Evolutionary conservation across 495 filamentous ascomycete species (phyloP).

Genomic region (Hypoxylon rickii): DNA sequence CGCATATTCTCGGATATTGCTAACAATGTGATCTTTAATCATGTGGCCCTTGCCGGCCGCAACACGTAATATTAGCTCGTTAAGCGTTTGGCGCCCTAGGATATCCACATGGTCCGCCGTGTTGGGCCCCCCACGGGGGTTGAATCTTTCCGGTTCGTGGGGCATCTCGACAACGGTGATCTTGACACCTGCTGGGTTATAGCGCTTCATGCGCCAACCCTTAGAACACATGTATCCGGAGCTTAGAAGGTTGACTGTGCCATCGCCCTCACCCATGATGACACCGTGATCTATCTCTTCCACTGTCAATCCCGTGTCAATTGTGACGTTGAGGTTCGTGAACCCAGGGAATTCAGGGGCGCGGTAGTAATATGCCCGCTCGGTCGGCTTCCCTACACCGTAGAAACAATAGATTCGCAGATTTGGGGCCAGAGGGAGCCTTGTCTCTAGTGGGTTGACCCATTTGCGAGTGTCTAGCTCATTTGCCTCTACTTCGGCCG

Average conservation of each 20-base stretch:
- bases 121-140: constrained; percentile 88
- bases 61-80: constrained; percentile 86
- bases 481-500: constrained; percentile 82
- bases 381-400: constrained; percentile 87
- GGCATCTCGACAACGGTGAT: constrained; percentile 93
- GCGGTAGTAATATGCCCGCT: constrained; percentile 89
- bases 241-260: constrained; percentile 87
- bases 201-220: constrained; percentile 91
- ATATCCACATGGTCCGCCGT: constrained; percentile 98
- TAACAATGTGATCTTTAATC: constrained; percentile 77
- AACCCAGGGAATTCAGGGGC: constrained; percentile 65
- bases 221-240: constrained; percentile 95
- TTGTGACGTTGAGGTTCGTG: constrained; percentile 79
- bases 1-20: constrained; percentile 79
- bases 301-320: constrained; percentile 76
- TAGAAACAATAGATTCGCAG: constrained; percentile 99
- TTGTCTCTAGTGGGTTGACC: constrained; percentile 92
- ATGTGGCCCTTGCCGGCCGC: constrained; percentile 84
- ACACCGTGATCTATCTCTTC: constrained; percentile 83
- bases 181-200: constrained; percentile 82
- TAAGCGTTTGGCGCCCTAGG: constrained; percentile 82
- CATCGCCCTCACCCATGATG: constrained; percentile 91
- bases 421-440: constrained; percentile 83
- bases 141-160: constrained; percentile 92
- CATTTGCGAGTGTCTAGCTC: constrained; percentile 81